Conservation (phyloP, 1,284 basidiomycete species). For the Rhodotorula sp. region DNA sequence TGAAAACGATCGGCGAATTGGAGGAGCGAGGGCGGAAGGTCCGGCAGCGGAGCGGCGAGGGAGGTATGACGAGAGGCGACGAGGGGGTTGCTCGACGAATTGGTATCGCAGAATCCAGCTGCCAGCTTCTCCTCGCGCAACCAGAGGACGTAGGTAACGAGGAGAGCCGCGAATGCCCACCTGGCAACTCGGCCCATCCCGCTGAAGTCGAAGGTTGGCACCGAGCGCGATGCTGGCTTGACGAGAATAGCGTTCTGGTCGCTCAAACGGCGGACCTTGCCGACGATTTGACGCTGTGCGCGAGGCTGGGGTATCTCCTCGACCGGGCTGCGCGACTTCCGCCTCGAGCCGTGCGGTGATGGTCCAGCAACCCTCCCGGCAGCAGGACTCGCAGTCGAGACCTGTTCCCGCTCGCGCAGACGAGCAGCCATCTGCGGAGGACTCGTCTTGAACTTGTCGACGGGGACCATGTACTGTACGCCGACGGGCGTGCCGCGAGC, state of each 20-base stretch:
- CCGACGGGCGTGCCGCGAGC: conserved; percentile 5
- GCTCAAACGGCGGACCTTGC: not conserved
- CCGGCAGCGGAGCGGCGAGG: conserved; percentile 13
- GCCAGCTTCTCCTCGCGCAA: conserved; percentile 60
- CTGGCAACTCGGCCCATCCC: not conserved
- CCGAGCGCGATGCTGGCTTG: too few relatives aligned
- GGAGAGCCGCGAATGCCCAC: conserved; percentile 51
- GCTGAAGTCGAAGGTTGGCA: not conserved
- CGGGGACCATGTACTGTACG: conserved; percentile 30
- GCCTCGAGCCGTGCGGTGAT: not conserved
- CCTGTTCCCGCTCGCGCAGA: conserved; percentile 2
- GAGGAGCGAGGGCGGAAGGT: conserved; percentile 4
- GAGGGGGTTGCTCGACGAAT: conserved; percentile 63
- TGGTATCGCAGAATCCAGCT: conserved; percentile 79
- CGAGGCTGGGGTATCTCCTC: not conserved
- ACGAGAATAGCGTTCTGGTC: not conserved
- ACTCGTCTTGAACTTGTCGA: conserved; percentile 18
- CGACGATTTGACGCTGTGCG: not conserved
- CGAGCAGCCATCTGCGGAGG: conserved; percentile 17
- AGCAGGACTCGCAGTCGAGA: not conserved
- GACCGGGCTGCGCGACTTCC: conserved; percentile 1
- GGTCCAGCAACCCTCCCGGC: not conserved
- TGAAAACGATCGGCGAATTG: conserved; percentile 48
- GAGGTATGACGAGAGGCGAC: conserved; percentile 29
- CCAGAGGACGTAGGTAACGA: conserved; percentile 51